phyloP scores from a whole-genome alignment of 164 flowering plant genomes.

The Chimonanthus salicifolius region DNA sequence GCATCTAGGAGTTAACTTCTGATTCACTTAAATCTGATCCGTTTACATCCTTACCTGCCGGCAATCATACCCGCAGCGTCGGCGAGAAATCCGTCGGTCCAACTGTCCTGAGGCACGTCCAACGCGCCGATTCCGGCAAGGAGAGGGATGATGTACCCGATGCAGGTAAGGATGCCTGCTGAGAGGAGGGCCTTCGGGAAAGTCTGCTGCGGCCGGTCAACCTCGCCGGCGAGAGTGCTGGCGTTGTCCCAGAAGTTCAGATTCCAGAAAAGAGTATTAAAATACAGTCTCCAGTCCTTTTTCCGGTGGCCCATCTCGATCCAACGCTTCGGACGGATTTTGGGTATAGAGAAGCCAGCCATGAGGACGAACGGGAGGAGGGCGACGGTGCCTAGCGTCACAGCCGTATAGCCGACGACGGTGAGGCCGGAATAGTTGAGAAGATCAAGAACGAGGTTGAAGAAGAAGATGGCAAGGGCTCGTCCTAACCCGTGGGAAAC shows the following conservation, averaged over 20 bases:
- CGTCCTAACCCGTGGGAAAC: constrained; percentile 46
- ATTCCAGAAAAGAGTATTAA: constrained; percentile 90
- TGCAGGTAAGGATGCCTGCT: constrained; percentile 44
- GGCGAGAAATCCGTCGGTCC: constrained; percentile 56
- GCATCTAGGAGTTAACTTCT: too few species aligned
- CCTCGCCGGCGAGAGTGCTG: constrained; percentile 72
- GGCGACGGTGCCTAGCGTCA: constrained; percentile 47
- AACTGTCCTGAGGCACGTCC: constrained; percentile 29
- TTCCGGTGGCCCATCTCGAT: constrained; percentile 39
- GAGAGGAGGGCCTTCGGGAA: constrained; percentile 48
- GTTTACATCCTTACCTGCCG: neutral
- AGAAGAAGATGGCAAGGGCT: constrained; percentile 28
- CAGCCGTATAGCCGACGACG: constrained; percentile 68
- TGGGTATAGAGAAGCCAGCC: constrained; percentile 61
- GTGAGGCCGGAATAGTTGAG: constrained; percentile 67
- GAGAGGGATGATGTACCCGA: constrained; percentile 50
- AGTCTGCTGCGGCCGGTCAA: constrained; percentile 48
- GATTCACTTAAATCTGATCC: too few species aligned
- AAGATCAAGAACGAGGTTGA: constrained; percentile 44
- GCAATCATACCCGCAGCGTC: constrained; percentile 41
- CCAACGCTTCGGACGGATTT: constrained; percentile 55
- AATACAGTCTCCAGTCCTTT: constrained; percentile 65
- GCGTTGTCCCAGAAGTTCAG: constrained; percentile 90
- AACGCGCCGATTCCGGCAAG: constrained; percentile 45
- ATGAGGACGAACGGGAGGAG: constrained; percentile 60